Percentiles rank a stretch among this genome's conserved stretches.
phyloP scores from a whole-genome alignment of 176 grass and related monocot species.

The Thalia dealbata region DNA sequence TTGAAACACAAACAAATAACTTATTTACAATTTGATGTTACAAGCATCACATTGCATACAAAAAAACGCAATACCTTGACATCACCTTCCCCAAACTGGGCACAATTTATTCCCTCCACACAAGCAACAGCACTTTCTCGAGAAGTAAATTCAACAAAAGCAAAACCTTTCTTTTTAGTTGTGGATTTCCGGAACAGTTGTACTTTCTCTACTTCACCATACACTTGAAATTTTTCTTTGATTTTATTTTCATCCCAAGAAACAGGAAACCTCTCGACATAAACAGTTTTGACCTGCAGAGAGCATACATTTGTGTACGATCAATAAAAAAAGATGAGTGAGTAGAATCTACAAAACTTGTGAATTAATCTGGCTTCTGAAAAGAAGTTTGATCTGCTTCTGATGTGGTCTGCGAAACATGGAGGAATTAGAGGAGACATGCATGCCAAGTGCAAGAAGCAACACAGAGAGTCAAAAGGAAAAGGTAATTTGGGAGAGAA shows the following conservation, averaged over 20 bases:
- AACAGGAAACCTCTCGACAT: slow-evolving; percentile 45
- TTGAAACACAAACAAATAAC: background rate
- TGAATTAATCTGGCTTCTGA: background rate
- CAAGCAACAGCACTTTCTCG: slow-evolving; percentile 63
- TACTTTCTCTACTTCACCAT: slow-evolving; percentile 57
- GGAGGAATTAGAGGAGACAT: background rate
- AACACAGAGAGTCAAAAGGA: background rate
- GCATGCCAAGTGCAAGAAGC: background rate
- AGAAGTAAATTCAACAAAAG: slow-evolving; percentile 75
- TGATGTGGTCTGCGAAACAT: too few species aligned
- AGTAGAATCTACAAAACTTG: background rate
- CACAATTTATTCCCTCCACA: slow-evolving; percentile 61
- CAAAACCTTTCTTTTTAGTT: slow-evolving; percentile 35
- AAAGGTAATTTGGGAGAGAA: background rate
- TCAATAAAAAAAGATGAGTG: background rate
- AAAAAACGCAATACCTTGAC: slow-evolving; percentile 38
- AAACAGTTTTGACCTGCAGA: slow-evolving; percentile 70
- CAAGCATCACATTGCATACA: slow-evolving; percentile 6
- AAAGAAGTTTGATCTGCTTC: too few species aligned
- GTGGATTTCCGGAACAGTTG: slow-evolving; percentile 37
- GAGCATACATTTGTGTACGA: slow-evolving; percentile 8
- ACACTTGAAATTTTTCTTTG: slow-evolving; percentile 45
- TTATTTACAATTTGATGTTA: slow-evolving; percentile 11
- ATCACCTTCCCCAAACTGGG: slow-evolving; percentile 36
- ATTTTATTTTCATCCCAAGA: slow-evolving; percentile 62